Conservation (phyloP, 1,139 yeast species). For the Yamadazyma epiphylla region DNA sequence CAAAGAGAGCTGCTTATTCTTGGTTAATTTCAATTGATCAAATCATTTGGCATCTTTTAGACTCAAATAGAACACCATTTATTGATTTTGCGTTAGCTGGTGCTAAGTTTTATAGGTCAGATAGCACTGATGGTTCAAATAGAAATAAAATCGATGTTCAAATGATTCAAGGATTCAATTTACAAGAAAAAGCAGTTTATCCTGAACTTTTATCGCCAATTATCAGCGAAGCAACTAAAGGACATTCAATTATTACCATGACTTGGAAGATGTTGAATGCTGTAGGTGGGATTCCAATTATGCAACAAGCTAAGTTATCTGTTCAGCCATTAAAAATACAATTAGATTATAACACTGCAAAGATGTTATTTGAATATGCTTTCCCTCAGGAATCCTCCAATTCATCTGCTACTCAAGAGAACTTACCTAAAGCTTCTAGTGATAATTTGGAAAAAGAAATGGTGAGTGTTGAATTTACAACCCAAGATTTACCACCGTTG, state of each 20-base stretch:
- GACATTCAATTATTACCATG: conserved; percentile 42
- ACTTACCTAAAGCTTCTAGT: neutral
- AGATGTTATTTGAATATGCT: conserved; percentile 56
- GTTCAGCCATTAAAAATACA: conserved; percentile 70
- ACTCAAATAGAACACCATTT: conserved; percentile 58
- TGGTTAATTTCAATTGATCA: conserved; percentile 55
- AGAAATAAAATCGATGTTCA: conserved; percentile 57
- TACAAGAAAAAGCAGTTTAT: conserved; percentile 56
- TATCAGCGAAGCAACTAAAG: conserved; percentile 10
- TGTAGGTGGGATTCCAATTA: conserved; percentile 79
- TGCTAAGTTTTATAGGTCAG: conserved; percentile 58
- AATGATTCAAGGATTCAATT: conserved; percentile 70
- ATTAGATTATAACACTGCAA: conserved; percentile 67
- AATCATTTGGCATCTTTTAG: conserved; percentile 67
- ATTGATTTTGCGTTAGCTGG: conserved; percentile 68
- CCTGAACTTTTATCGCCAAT: conserved; percentile 71
- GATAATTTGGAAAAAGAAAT: conserved; percentile 1
- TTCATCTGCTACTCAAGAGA: neutral
- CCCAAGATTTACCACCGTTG: conserved; percentile 6
- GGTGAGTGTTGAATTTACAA: conserved; percentile 7
- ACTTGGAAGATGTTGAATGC: conserved; percentile 75
- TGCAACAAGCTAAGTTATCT: conserved; percentile 43
- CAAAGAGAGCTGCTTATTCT: conserved; percentile 21
- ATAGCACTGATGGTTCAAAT: conserved; percentile 51
- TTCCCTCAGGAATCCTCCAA: conserved; percentile 46